Evolutionary conservation across 371 early-diverging fungal species (phyloP).

Genomic region (Apophysomyces variabilis): DNA sequence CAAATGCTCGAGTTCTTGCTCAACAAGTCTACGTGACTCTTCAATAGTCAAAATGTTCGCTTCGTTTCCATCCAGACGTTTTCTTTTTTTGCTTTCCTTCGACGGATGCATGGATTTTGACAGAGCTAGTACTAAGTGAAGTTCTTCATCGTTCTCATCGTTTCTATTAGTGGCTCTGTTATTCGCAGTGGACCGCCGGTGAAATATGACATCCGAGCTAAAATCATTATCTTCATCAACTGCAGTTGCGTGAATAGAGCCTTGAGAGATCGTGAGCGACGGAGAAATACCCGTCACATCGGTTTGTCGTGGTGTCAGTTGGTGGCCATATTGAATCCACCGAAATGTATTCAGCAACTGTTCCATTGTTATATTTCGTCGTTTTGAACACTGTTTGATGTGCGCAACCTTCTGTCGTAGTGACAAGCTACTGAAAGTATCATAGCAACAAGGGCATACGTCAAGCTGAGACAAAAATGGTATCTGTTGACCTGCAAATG

Average conservation of each 20-base stretch:
- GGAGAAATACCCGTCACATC: background rate
- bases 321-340: slow-evolving; percentile 46
- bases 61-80: slow-evolving; percentile 19
- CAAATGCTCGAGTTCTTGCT: background rate
- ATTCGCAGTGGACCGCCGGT: slow-evolving; percentile 5
- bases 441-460: slow-evolving; percentile 38
- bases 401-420: slow-evolving; percentile 27
- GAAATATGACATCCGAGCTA: slow-evolving; percentile 7
- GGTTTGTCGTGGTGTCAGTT: slow-evolving; percentile 5
- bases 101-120: slow-evolving; percentile 23
- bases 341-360: slow-evolving; percentile 27
- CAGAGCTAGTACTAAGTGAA: slow-evolving; percentile 33
- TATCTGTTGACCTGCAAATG: slow-evolving; percentile 27
- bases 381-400: slow-evolving; percentile 31
- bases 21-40: slow-evolving; percentile 17
- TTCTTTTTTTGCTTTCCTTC: slow-evolving; percentile 5
- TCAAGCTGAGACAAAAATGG: slow-evolving; percentile 26
- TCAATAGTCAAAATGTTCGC: slow-evolving; percentile 29
- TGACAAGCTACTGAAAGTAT: slow-evolving; percentile 15
- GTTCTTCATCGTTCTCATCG: slow-evolving; percentile 30
- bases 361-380: slow-evolving; percentile 16
- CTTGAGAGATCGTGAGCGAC: background rate
- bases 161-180: background rate
- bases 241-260: slow-evolving; percentile 4
- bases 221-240: slow-evolving; percentile 21